These are phyloP conservation scores for Diddensiella santjacobensis DNA, from an alignment of 805 yeast species.

Conservation along the genomic window DNA sequence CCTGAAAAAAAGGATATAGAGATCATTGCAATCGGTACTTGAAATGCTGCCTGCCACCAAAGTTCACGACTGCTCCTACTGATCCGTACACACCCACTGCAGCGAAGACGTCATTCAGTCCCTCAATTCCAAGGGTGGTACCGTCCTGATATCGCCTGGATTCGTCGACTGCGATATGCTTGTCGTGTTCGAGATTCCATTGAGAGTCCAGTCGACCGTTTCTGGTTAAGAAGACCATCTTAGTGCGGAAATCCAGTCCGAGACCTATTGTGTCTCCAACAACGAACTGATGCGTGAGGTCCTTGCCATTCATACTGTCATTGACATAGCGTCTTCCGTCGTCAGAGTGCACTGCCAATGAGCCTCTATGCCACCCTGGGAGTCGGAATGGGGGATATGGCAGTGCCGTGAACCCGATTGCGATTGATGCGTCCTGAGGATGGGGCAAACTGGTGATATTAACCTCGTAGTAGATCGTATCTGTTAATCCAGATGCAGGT, in stretches of 20 bases:
- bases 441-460: conserved; percentile 22
- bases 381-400: conserved; percentile 30
- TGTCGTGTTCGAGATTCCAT: conserved; percentile 23
- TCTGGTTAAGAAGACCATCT: conserved; percentile 19
- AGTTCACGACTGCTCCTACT: conserved; percentile 25
- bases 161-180: conserved; percentile 14
- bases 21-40: conserved; percentile 2
- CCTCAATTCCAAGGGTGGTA: conserved; percentile 22
- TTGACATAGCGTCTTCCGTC: conserved; percentile 28
- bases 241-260: conserved; percentile 24
- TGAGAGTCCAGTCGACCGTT: conserved; percentile 25
- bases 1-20: too few species aligned
- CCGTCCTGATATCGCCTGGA: conserved; percentile 19
- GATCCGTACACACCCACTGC: conserved; percentile 30
- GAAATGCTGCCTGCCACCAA: conserved; percentile 15
- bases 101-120: conserved; percentile 23
- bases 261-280: conserved; percentile 27
- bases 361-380: conserved; percentile 32
- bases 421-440: conserved; percentile 23
- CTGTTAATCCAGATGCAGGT: conserved; percentile 9
- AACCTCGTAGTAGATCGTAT: conserved; percentile 25
- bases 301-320: conserved; percentile 24
- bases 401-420: conserved; percentile 26
- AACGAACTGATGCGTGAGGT: conserved; percentile 18
- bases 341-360: conserved; percentile 29